These are phyloP conservation scores for Cryptococcus depauperatus DNA, from an alignment of 1,284 basidiomycete species.

Conservation along the genomic window DNA sequence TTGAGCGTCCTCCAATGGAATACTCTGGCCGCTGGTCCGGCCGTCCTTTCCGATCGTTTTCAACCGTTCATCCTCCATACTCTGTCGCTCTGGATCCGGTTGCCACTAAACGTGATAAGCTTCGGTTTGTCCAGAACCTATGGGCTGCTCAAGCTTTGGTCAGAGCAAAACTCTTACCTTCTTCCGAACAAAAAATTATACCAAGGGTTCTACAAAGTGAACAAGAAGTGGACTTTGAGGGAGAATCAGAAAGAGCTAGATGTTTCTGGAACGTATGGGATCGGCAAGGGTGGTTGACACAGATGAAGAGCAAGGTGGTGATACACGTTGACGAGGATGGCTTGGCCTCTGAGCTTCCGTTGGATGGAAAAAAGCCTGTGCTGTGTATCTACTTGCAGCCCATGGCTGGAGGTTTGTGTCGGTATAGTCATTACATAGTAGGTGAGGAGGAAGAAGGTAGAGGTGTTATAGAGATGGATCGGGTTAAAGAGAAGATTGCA, in stretches of 20 bases:
- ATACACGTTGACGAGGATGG: constrained; percentile 71
- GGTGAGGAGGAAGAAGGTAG: constrained; percentile 61
- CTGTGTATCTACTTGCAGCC: constrained; percentile 60
- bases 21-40: constrained; percentile 73
- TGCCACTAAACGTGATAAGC: constrained; percentile 59
- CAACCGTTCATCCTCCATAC: constrained; percentile 63
- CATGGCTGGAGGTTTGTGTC: constrained; percentile 68
- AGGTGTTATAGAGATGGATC: constrained; percentile 62
- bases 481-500: constrained; percentile 61
- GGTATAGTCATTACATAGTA: constrained; percentile 42
- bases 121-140: constrained; percentile 73
- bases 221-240: constrained; percentile 65
- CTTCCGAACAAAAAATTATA: constrained; percentile 44
- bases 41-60: constrained; percentile 66
- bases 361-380: constrained; percentile 58
- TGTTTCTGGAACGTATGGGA: constrained; percentile 81
- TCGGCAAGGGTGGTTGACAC: constrained; percentile 62
- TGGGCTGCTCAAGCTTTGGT: constrained; percentile 76
- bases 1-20: constrained; percentile 70
- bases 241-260: constrained; percentile 53
- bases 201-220: constrained; percentile 49
- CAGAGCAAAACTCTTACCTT: constrained; percentile 52
- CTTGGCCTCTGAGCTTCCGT: constrained; percentile 53
- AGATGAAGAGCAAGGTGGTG: constrained; percentile 76
- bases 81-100: constrained; percentile 57